Conservation (phyloP, 2,329 filamentous ascomycete species). For the Ceratocystis harringtonii region DNA sequence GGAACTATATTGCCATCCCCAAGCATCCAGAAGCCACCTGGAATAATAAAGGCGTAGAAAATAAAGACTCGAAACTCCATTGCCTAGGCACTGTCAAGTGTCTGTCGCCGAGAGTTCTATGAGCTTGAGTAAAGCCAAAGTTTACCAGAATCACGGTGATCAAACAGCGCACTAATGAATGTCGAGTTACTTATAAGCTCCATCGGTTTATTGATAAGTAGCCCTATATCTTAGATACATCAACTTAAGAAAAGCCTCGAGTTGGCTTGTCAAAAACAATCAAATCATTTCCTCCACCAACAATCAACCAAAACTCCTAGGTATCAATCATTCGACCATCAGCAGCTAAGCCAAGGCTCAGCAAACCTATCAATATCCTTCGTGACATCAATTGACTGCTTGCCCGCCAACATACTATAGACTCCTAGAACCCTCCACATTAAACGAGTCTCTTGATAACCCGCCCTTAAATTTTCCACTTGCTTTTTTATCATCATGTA, state of each 20-base stretch:
- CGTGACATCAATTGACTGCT: neutral
- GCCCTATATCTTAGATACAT: neutral
- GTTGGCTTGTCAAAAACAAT: neutral
- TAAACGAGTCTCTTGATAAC: neutral
- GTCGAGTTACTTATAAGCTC: neutral
- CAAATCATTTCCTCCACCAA: neutral
- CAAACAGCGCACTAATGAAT: neutral
- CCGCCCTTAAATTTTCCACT: neutral
- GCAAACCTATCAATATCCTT: neutral
- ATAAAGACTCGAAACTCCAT: too few species aligned
- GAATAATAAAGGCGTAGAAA: too few species aligned
- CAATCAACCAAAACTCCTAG: neutral
- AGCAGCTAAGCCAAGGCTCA: neutral
- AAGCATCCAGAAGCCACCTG: too few species aligned
- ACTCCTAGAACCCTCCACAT: neutral
- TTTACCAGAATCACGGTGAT: neutral
- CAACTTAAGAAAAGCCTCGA: neutral
- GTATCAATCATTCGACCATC: neutral
- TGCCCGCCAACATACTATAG: neutral
- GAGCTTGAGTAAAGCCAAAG: too few species aligned
- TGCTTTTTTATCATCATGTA: neutral
- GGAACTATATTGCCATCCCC: too few species aligned
- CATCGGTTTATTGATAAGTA: neutral
- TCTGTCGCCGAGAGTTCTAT: too few species aligned
- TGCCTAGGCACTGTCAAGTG: too few species aligned